These are phyloP conservation scores for Fagopyrum homotropicum DNA, from an alignment of 148 eudicot genomes.

Conservation along the genomic window DNA sequence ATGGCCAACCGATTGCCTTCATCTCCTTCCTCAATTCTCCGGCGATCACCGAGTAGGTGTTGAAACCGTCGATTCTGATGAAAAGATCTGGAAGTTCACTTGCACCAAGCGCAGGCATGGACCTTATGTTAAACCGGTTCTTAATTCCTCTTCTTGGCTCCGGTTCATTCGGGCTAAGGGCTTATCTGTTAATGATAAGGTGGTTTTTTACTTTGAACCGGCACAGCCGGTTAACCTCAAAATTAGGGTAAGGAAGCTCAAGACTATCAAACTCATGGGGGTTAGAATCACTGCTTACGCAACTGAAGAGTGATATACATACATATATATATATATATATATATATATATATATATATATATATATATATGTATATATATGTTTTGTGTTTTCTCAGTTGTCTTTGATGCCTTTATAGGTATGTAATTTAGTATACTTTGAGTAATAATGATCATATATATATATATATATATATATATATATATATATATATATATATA, in stretches of 20 bases:
- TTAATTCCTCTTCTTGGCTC: neutral
- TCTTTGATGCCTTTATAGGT: too few relatives aligned
- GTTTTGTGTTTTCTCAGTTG: too few relatives aligned
- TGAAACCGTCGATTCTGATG: neutral
- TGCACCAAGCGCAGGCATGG: neutral
- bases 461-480: too few relatives aligned
- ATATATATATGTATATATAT: too few relatives aligned
- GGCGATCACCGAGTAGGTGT: neutral
- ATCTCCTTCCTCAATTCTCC: neutral
- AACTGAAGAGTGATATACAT: neutral
- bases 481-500: too few relatives aligned
- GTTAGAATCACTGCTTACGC: neutral
- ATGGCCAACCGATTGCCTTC: neutral
- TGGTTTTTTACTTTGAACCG: neutral
- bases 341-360: too few relatives aligned
- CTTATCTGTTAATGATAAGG: neutral
- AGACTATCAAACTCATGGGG: neutral
- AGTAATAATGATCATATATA: too few relatives aligned
- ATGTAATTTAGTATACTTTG: too few relatives aligned
- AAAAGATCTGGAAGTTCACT: neutral
- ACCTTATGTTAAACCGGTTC: neutral
- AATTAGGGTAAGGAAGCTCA: neutral
- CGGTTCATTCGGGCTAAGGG: neutral
- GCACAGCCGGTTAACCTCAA: neutral
- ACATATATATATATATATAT: too few relatives aligned